These are phyloP conservation scores for Colletotrichum horii DNA, from an alignment of 2,329 filamentous ascomycete genomes.

Conservation along the genomic window DNA sequence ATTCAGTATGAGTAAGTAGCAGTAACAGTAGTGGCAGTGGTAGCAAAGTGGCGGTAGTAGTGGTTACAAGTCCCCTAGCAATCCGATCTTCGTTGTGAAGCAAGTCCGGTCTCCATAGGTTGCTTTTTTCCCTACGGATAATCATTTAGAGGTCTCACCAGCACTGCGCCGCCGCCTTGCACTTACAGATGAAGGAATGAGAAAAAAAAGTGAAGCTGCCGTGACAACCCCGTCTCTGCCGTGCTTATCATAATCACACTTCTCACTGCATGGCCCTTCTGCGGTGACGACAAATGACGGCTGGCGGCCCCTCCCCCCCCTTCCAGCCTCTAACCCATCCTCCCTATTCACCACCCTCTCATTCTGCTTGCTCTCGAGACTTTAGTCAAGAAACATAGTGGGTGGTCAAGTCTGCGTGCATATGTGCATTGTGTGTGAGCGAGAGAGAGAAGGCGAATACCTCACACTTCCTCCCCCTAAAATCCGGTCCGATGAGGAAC, in stretches of 20 bases:
- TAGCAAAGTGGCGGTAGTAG: not conserved
- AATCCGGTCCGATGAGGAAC: not conserved
- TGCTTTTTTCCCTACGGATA: no score
- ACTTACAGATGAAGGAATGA: no score
- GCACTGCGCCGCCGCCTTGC: not conserved
- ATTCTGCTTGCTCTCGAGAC: not conserved
- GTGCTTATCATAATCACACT: not conserved
- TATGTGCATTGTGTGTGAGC: not conserved
- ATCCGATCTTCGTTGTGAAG: not conserved
- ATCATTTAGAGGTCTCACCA: not conserved
- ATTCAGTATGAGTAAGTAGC: not conserved
- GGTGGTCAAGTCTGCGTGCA: not conserved
- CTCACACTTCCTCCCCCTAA: not conserved
- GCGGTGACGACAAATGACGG: not conserved
- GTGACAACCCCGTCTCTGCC: not conserved
- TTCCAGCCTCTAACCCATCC: not conserved
- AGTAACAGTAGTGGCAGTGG: not conserved
- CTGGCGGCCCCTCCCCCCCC: not conserved
- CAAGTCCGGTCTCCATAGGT: not conserved
- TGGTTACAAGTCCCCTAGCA: not conserved
- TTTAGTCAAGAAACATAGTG: not conserved
- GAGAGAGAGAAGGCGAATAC: not conserved
- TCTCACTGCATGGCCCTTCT: not conserved
- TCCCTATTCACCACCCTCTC: not conserved
- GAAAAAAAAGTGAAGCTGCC: not conserved